Evolutionary conservation across 768 basidiomycete genomes (phyloP).

Genomic region (Rhodotorula toruloides): DNA sequence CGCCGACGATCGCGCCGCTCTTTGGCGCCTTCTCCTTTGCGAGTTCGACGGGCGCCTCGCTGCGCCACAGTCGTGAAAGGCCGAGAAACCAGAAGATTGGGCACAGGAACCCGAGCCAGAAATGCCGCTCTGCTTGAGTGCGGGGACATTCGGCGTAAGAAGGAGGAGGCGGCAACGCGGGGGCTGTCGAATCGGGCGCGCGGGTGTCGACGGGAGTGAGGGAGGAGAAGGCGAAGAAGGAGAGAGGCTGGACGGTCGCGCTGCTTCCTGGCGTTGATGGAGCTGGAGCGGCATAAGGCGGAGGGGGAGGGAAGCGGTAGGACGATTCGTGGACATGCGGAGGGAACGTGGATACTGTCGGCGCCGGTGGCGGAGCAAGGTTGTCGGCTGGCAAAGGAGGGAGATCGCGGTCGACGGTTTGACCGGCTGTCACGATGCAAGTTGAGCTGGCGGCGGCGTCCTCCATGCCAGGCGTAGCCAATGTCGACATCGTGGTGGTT

Average conservation of each 20-base stretch:
- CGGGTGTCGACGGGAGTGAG: slow-evolving; percentile 8
- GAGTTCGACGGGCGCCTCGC: background rate
- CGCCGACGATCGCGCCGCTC: too few relatives aligned
- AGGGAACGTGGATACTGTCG: background rate
- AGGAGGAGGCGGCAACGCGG: background rate
- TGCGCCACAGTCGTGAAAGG: background rate
- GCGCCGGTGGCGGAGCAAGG: background rate
- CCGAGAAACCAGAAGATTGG: slow-evolving; percentile 18
- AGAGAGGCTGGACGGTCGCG: background rate
- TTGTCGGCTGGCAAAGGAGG: background rate
- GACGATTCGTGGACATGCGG: background rate
- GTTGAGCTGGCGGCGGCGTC: too few relatives aligned
- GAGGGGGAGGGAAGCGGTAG: background rate
- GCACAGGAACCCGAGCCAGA: slow-evolving; percentile 25
- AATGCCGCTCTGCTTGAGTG: slow-evolving; percentile 18
- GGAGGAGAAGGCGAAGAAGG: slow-evolving; percentile 10
- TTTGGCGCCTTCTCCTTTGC: background rate
- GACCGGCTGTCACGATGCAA: too few relatives aligned
- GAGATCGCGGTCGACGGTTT: too few relatives aligned
- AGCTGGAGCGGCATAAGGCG: background rate
- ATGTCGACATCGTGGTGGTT: background rate
- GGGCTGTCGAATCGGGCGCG: too few relatives aligned
- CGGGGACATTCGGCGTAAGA: slow-evolving; percentile 12
- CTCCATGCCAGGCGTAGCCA: background rate
- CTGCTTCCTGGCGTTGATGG: too few relatives aligned